phyloP scores from a whole-genome alignment of 2,329 filamentous ascomycete genomes.

The Trichoderma citrinoviride region DNA sequence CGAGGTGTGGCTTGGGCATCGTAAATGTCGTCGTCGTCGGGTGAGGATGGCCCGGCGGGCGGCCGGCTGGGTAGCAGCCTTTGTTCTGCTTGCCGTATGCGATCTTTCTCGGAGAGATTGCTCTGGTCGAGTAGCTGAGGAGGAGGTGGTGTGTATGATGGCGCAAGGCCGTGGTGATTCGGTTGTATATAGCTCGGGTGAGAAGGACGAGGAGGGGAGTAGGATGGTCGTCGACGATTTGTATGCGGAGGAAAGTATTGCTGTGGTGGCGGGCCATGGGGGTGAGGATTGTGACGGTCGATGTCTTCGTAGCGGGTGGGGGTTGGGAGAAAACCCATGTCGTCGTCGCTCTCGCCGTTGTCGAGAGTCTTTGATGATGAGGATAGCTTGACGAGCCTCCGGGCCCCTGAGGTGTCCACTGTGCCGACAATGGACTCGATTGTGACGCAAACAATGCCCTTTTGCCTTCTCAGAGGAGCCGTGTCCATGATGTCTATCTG shows the following conservation, averaged over 20 bases:
- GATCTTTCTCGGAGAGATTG: constrained; percentile 76
- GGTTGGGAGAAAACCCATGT: constrained; percentile 28
- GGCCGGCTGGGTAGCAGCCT: constrained; percentile 79
- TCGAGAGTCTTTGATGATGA: constrained; percentile 31
- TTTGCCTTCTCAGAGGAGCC: constrained; percentile 78
- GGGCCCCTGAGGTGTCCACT: constrained; percentile 61
- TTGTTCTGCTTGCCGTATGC: constrained; percentile 72
- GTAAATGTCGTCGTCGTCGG: constrained; percentile 51
- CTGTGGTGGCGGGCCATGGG: constrained; percentile 15
- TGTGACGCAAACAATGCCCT: constrained; percentile 82
- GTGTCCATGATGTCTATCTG: constrained; percentile 87
- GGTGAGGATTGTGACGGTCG: background rate
- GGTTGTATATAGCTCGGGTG: constrained; percentile 19
- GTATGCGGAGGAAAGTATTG: constrained; percentile 31
- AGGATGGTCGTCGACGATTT: constrained; percentile 37
- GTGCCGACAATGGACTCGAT: constrained; percentile 90
- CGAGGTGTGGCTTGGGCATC: constrained; percentile 44
- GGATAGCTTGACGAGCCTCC: constrained; percentile 29
- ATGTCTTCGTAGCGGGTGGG: constrained; percentile 20
- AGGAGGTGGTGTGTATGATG: constrained; percentile 56
- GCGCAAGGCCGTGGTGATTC: constrained; percentile 30
- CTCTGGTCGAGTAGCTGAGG: constrained; percentile 58
- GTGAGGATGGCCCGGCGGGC: constrained; percentile 31
- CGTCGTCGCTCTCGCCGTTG: constrained; percentile 35
- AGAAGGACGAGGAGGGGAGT: constrained; percentile 22